Base-by-base conservation (phyloP, 768 basidiomycete species). In the Boletus coccyginus region DNA sequence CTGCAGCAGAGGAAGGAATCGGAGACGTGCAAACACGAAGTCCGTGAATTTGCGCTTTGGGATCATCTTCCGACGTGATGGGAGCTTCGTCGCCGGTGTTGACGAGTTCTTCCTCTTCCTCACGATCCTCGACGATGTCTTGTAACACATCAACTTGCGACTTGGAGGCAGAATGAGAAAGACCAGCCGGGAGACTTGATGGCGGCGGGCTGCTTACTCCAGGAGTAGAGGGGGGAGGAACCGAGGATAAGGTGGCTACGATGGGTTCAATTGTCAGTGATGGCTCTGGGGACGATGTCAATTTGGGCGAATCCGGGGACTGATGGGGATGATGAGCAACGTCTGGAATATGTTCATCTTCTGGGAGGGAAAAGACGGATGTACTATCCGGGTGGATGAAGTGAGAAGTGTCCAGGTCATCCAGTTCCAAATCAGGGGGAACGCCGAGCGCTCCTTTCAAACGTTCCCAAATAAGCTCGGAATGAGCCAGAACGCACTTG, bases 391-490 rank as follows among this genome's bases (percentile, higher is more conserved):
- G 13, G 3, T 45, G 49, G 12, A 51, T 11, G 32, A 24, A 49
- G 53, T 24, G n/a, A 41, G 8, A 21, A 8, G 29, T 27, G 9
- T 60, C 58, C 27, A 24, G 19, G n/a, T 78, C 80, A 44, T 88
- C 86, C 33, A 84, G 72, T 61, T 92, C 87, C 21, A 95, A 76
- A 64, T 95, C 92, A 0, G 87, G 87, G 11, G 94, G 93, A 6
- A 94, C 87, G 6, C 94, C 94, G 2, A 97, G 76, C 0, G 90
- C 92, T 32, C 85, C 88, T 64, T 94, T 94, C 65, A 95, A 76
- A 54, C 92, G 82, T 70, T 95, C 92, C 94, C 94, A 97, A 53
- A 95, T 86, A 40, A 93, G 82, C 65, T 95, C 93, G 14, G 86
- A 88, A 60, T 86, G 87, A 27, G 81, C 73, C 21, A 89, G 76